Base-by-base conservation (phyloP, 176 grass and related monocot species). In the Aegilops sharonensis region DNA sequence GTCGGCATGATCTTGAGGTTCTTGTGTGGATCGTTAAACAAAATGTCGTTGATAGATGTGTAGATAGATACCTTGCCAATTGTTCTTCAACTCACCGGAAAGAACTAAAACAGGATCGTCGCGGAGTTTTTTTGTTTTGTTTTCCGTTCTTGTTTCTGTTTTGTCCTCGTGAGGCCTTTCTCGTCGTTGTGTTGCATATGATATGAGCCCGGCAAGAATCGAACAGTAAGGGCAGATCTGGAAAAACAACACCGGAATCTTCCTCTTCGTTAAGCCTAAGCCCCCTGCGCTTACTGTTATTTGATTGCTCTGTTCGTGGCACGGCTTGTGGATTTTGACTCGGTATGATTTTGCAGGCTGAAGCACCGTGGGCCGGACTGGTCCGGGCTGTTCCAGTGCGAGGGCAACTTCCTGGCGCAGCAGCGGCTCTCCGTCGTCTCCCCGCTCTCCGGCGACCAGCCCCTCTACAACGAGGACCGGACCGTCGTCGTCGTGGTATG, bases 351-450 rank as follows among this genome's bases (percentile, higher is more conserved):
- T 42, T 36, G 87, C 85, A 99, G 97, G 87, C 83, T 96, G 82
- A 94, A 90, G 90, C 97, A 99, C 83, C 75, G 97, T 64, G 97
- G 97, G 0, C 97, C 97, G 0, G 97, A 99, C 81, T 99, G 97
- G 97, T 94, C 92, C 7, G 94, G 97, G 5, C 68, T 99, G 88
- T 88, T 91, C 89, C 97, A 99, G 82, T 88, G 68, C 84, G 89
- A 91, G 27, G 90, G 91, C 82, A 93, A 94, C 88, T 99, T 86
- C 88, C 87, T 99, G 32, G 76, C 94, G 11, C 97, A 96, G 80
- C 97, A 99, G 86, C 91, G 97, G 11, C 94, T 99, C 68, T 90
- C 94, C 39, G 50, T 99, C 78, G 92, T 99, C 29, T 95, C 95
- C 82, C 94, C 94, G 29, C 89, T 88, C 64, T 99, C 97, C 60